Conservation (phyloP, 208 protist species). For the Leptomonas seymouri region DNA sequence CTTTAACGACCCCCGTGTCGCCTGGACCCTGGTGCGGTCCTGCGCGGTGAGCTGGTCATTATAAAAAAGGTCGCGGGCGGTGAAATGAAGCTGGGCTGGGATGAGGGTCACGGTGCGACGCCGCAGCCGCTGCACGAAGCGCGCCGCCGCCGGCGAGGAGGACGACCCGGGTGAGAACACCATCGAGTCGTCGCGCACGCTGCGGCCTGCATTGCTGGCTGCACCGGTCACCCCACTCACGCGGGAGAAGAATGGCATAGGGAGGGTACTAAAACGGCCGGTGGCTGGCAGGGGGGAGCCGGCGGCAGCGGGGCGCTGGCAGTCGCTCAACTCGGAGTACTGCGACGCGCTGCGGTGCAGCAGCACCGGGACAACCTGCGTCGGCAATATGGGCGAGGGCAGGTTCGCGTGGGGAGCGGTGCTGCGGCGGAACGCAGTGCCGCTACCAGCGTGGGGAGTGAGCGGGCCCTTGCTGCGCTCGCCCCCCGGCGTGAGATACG, state of each 20-base stretch:
- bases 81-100: constrained; percentile 11
- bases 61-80: constrained; percentile 26
- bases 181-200: constrained; percentile 30
- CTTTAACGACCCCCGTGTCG: constrained; percentile 1
- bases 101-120: constrained; percentile 18
- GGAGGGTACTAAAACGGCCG: constrained; percentile 25
- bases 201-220: constrained; percentile 14
- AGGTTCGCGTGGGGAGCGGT: neutral
- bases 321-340: constrained; percentile 22
- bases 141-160: constrained; percentile 16
- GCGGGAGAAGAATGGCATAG: constrained; percentile 25
- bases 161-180: constrained; percentile 29
- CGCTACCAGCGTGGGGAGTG: neutral
- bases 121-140: constrained; percentile 27
- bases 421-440: constrained; percentile 6
- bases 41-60: neutral
- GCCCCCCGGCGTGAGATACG: too few species aligned
- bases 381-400: constrained; percentile 10
- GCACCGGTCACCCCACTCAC: constrained; percentile 3
- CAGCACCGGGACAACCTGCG: constrained; percentile 21
- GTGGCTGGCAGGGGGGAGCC: constrained; percentile 13
- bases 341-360: constrained; percentile 28
- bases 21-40: constrained; percentile 14
- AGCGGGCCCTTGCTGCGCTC: too few species aligned
- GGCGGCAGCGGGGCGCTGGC: constrained; percentile 8